Evolutionary conservation across 2,329 filamentous ascomycete genomes (phyloP), one percentile per base, ranked within the genome.

Genomic region (Trichoderma sp.): DNA sequence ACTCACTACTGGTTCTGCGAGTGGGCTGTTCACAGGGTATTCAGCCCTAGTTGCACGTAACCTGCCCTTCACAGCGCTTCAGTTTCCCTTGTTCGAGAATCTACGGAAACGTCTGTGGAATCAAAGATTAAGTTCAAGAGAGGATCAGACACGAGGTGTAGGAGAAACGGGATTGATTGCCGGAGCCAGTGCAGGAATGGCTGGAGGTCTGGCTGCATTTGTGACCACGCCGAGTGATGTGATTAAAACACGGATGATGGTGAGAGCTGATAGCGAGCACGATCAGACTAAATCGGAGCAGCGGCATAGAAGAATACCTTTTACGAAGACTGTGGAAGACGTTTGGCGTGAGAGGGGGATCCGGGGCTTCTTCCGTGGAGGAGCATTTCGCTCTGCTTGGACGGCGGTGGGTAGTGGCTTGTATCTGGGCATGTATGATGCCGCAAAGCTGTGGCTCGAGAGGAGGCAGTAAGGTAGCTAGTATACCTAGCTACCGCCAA

Each of bases 141-240:
- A 77, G 27, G 69, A 38, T 38, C 64, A 79, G 69, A 77, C 79
- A 31, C 79, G 77, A 24, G 80, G 80, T 3, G 81, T 97, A 16
- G 78, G 90, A 6, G 93, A 96, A 84, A 92, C 92, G 29, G 94
- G 91, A 0, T 75, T 89, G 2, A 89, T 96, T 60, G 97, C 94
- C 1, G 94, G 93, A 0, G 75, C 89, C 4, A 94, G 93, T 81
- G 95, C 95, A 0, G 94, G 92, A 2, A 83, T 89, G 18, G 94
- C 95, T 0, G 95, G 95, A 0, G 90, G 91, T 6, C 83, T 96
- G 9, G 92, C 95, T 0, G 93, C 95, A 1, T 89, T 94, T 11
- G 83, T 97, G n/a, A 98, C 95, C 1, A 97, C 95, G 68, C 95
- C 95, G 0, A 91, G 95, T 74, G 95, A 98, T 83, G 94, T 97